Evolutionary conservation across 2,329 filamentous ascomycete species (phyloP).

Genomic region (Calonectria pseudoreteaudii): DNA sequence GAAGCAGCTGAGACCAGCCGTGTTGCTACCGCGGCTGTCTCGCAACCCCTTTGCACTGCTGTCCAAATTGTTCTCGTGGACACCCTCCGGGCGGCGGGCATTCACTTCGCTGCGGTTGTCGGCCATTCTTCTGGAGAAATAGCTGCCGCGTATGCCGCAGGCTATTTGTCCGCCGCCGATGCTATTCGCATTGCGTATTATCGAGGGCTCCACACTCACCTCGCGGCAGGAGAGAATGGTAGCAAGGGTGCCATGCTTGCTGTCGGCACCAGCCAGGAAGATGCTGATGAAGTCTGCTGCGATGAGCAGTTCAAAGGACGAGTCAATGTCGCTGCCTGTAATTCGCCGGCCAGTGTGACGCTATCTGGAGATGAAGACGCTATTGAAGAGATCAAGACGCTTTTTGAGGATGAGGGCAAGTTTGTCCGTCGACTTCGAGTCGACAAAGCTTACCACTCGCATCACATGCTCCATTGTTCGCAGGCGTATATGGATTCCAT

Average conservation of each 20-base stretch:
- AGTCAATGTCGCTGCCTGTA: constrained; percentile 41
- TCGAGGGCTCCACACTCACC: constrained; percentile 20
- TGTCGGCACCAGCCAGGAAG: constrained; percentile 34
- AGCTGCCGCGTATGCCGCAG: constrained; percentile 61
- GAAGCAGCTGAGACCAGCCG: background rate
- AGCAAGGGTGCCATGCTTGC: constrained; percentile 36
- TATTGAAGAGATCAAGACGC: constrained; percentile 37
- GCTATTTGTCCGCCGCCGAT: constrained; percentile 47
- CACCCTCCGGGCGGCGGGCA: constrained; percentile 42
- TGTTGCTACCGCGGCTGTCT: constrained; percentile 40
- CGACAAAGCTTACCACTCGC: constrained; percentile 62
- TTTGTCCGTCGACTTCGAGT: constrained; percentile 50
- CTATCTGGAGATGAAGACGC: constrained; percentile 47
- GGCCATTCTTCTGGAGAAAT: constrained; percentile 66
- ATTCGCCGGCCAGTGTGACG: constrained; percentile 39
- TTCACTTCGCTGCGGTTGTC: constrained; percentile 52
- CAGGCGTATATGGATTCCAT: constrained; percentile 28
- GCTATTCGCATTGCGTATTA: constrained; percentile 41
- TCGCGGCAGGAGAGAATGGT: background rate
- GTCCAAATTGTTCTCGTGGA: constrained; percentile 45
- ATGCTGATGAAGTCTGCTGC: constrained; percentile 17
- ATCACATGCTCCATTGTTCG: constrained; percentile 54
- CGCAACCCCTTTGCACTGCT: constrained; percentile 48
- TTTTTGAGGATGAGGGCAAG: constrained; percentile 28
- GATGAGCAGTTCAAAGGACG: constrained; percentile 30